Evolutionary conservation across 176 grass and related monocot species (phyloP).

Genomic region (Musa troglodytarum): DNA sequence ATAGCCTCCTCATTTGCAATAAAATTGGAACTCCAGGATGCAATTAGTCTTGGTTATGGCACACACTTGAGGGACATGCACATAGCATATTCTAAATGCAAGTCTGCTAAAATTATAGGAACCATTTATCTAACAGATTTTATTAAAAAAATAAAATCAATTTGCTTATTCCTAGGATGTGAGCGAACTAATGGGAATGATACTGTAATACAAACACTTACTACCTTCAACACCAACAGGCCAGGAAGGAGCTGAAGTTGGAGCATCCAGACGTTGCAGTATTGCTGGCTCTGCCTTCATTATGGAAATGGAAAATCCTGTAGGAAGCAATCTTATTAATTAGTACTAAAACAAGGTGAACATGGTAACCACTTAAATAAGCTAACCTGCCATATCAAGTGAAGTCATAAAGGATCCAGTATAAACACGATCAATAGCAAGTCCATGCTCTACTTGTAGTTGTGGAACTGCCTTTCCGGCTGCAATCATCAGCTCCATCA

Average conservation of each 20-base stretch:
- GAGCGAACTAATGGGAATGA: not conserved
- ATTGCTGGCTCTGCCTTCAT: slow-evolving; percentile 75
- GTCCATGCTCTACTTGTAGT: slow-evolving; percentile 82
- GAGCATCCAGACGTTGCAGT: slow-evolving; percentile 86
- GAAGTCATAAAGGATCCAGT: slow-evolving; percentile 95
- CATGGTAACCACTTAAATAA: slow-evolving; percentile 11
- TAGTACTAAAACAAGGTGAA: not conserved
- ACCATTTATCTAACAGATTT: not conserved
- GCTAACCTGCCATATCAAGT: slow-evolving; percentile 95
- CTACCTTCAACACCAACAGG: slow-evolving; percentile 95
- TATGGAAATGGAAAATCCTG: slow-evolving; percentile 92
- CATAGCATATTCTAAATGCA: not conserved
- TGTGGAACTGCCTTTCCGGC: slow-evolving; percentile 85
- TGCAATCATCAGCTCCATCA: slow-evolving; percentile 99
- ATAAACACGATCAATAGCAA: slow-evolving; percentile 97
- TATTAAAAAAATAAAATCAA: not conserved
- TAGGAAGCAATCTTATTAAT: slow-evolving; percentile 6
- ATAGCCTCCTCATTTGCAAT: not conserved
- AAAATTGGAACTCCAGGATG: not conserved
- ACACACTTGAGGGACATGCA: not conserved
- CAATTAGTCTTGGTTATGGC: not conserved
- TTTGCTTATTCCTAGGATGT: not conserved
- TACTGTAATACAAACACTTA: not conserved
- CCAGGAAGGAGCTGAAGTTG: slow-evolving; percentile 81
- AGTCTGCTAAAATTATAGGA: not conserved